Evolutionary conservation across 2,329 filamentous ascomycete species (phyloP), one percentile per base, ranked within the genome.

Genomic region (Fusarium pseudonygamai): DNA sequence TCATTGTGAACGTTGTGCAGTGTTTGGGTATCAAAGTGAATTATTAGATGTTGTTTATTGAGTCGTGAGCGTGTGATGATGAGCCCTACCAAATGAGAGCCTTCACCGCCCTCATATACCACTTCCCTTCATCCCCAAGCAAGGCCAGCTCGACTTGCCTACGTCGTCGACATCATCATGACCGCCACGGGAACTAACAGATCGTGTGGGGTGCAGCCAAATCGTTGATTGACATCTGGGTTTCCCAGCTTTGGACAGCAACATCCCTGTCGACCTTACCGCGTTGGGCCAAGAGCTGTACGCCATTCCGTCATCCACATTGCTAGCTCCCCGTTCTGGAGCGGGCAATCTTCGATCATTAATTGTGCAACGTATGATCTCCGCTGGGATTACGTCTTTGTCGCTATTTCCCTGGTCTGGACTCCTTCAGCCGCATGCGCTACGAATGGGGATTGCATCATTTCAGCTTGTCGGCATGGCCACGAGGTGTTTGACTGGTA

Each of bases 111-210:
- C 37, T 74, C 67, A 74, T 74, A 73, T 73, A 71, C 30, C 30
- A 26, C 22, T 30, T 14, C 7, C 12, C 11, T 6, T 47, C 6
- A 14, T 26, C 13, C 36, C 13, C 53, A 72, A 68, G 50, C 67
- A 64, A 36, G 66, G 30, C 32, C 45, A 57, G 49, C 49, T 52
- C 20, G 22, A 32, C 11, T 42, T 65, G 2, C 32, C 14, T 34
- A 28, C n/a, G 32, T 71, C 71, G 62, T 73, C 67, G 67, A 71
- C 71, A 71, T 74, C 67, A 62, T 74, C n/a, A 74, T 73, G 66
- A 74, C 60, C 39, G 28, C 36, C 37, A 59, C 50, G 42, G 58
- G 58, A 58, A 39, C 70, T 71, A 71, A 55, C 36, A 71, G 53
- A 68, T 71, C 61, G 42, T 55, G 40, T 60, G 71, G 59, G 58